These are phyloP conservation scores for Mycena citricolor DNA, from an alignment of 1,284 basidiomycete species.

Conservation along the genomic window DNA sequence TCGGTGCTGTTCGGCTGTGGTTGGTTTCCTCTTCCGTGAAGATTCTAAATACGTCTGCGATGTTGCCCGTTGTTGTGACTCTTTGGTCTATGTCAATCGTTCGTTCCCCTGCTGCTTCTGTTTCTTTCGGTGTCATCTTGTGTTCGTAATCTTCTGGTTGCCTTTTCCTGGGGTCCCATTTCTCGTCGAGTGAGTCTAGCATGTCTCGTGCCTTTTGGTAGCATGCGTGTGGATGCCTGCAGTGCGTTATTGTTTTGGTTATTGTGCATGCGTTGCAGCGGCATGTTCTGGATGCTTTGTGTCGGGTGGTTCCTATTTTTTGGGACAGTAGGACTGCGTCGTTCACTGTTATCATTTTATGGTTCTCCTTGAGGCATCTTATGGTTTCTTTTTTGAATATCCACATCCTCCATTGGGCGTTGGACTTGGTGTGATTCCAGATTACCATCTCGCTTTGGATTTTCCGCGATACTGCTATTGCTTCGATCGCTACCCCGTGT, in stretches of 20 bases:
- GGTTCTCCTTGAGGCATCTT: conserved; percentile 4
- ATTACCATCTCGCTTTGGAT: conserved; percentile 2
- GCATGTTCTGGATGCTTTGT: neutral
- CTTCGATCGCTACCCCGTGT: conserved; percentile 8
- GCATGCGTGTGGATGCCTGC: conserved; percentile 10
- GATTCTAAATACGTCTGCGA: conserved; percentile 20
- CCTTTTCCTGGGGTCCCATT: conserved; percentile 16
- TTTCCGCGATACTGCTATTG: conserved; percentile 8
- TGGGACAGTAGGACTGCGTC: conserved; percentile 6
- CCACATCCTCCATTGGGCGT: neutral
- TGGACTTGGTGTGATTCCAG: conserved; percentile 17
- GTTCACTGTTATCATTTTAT: neutral
- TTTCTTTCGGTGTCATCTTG: neutral
- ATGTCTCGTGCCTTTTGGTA: conserved; percentile 5
- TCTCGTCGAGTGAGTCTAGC: conserved; percentile 6
- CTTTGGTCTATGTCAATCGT: conserved; percentile 8
- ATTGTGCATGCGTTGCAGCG: conserved; percentile 5
- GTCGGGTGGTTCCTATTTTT: neutral
- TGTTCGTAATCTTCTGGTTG: conserved; percentile 20
- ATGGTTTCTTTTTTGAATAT: neutral
- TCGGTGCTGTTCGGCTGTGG: neutral
- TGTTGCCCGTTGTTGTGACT: neutral
- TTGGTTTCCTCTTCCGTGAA: conserved; percentile 18
- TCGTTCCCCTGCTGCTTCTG: conserved; percentile 3
- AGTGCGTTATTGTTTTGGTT: neutral